phyloP scores from a whole-genome alignment of 164 flowering plant species.

The Chloranthus sessilifolius region DNA sequence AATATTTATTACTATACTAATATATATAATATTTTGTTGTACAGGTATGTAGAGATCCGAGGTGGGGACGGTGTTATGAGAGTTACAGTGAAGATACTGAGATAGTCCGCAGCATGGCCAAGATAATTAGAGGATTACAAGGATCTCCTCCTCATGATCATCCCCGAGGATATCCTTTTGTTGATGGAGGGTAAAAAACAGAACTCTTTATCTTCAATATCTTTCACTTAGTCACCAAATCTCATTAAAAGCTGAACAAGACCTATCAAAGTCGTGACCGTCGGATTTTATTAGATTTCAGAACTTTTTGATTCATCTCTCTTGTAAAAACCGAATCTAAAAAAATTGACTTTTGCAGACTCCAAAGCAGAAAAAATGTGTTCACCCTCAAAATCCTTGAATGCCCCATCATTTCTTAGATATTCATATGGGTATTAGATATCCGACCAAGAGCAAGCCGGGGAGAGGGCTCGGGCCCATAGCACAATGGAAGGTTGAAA shows the following conservation, averaged over 20 bases:
- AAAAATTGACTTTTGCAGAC: too few relatives aligned
- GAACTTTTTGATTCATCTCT: neutral
- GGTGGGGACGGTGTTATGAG: slow-evolving; percentile 53
- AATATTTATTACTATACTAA: too few relatives aligned
- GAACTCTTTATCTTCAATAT: too few relatives aligned
- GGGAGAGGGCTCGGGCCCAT: too few relatives aligned
- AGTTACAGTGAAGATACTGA: slow-evolving; percentile 43
- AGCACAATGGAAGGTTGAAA: too few relatives aligned
- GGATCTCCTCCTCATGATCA: slow-evolving; percentile 32
- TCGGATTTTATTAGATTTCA: neutral
- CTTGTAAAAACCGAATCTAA: neutral
- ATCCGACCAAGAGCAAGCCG: too few relatives aligned
- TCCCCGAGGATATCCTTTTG: slow-evolving; percentile 31
- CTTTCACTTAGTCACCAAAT: too few relatives aligned
- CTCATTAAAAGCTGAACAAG: neutral
- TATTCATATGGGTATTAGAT: too few relatives aligned
- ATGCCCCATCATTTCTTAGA: too few relatives aligned
- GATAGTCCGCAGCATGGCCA: slow-evolving; percentile 33
- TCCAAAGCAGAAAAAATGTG: too few relatives aligned
- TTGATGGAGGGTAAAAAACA: slow-evolving; percentile 33
- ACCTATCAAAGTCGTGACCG: neutral
- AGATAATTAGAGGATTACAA: slow-evolving; percentile 31
- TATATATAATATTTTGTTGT: too few relatives aligned
- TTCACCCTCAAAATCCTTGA: too few relatives aligned
- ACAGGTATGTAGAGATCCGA: slow-evolving; percentile 43